Conservation (phyloP, 2,329 filamentous ascomycete species). For the Cadophora luteo-olivacea region DNA sequence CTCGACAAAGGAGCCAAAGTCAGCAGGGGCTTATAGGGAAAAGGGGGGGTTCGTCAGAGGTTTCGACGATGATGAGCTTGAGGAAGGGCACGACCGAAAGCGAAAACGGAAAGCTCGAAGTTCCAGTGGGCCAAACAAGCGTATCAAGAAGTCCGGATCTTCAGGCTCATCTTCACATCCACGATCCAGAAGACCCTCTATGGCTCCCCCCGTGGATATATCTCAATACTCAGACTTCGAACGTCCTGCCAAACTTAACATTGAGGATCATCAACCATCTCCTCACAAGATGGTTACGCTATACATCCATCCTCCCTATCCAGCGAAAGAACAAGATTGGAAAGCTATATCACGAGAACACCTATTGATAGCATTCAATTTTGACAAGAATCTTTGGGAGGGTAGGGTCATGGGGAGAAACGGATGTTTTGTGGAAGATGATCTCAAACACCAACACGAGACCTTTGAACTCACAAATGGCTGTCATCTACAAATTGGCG, state of each 20-base stretch:
- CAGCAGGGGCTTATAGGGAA: conserved; percentile 69
- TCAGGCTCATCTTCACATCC: conserved; percentile 50
- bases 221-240: conserved; percentile 4
- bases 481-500: conserved; percentile 74
- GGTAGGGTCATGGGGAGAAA: conserved; percentile 65
- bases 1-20: conserved; percentile 48
- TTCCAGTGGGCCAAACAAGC: conserved; percentile 32
- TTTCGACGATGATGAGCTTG: conserved; percentile 56
- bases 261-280: conserved; percentile 11
- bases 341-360: conserved; percentile 79
- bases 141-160: conserved; percentile 50
- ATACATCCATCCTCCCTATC: conserved; percentile 60
- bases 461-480: conserved; percentile 67
- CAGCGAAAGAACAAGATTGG: conserved; percentile 55
- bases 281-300: conserved; percentile 16
- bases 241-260: conserved; percentile 14
- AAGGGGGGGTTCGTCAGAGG: conserved; percentile 72
- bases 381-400: conserved; percentile 67
- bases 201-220: conserved; percentile 30
- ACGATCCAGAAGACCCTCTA: conserved; percentile 42
- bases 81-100: conserved; percentile 58
- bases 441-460: conserved; percentile 58
- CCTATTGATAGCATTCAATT: conserved; percentile 74
- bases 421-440: conserved; percentile 71
- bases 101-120: conserved; percentile 45